Evolutionary conservation across 1,139 yeast genomes (phyloP), one percentile per base, ranked within the genome.

Genomic region (Blastobotrys ciferrii): DNA sequence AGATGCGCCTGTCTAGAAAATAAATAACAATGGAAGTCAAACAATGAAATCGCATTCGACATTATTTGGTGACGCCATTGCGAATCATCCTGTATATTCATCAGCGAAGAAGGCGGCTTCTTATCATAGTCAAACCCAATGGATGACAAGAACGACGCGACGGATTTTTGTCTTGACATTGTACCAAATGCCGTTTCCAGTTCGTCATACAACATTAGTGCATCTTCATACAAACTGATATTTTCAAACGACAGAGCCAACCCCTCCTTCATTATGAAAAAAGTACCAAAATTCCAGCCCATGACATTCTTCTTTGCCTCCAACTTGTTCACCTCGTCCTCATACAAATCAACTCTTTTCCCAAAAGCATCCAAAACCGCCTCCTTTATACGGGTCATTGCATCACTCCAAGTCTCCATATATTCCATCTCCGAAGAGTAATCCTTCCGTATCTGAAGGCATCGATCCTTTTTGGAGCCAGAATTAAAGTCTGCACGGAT

Each of bases 401-500:
- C 62, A 0, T 71, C 72, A 39, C 70, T 73, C 79, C 84, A 82
- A 1, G 70, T 61, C 50, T 80, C 85, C 46, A 65, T 58, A 47
- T 71, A 72, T 32, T 61, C 66, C 30, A 68, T 56, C 1, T 69
- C 69, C 9, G 67, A 65, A 1, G 70, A 62, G 52, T 73, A 73
- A 38, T 71, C 73, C 50, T 57, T 54, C 9, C 59, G 50, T n/a
- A 66, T 48, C 49, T 64, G 73, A 31, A 68, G 55, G 47, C 71
- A 68, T 19, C 72, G 58, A 38, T 69, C 72, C 30, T 58, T 58
- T 43, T 66, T 67, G 13, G 66, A 55, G 7, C 64, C 61, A 7
- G 65, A 55, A 48, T 78, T 82, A 64, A 87, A 87, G 61, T 88
- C 96, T 2, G 73, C 61, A 50, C 74, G 76, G 47, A 88, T 66